Conservation (phyloP, 2,329 filamentous ascomycete species). For the Penicillium brasilianum region DNA sequence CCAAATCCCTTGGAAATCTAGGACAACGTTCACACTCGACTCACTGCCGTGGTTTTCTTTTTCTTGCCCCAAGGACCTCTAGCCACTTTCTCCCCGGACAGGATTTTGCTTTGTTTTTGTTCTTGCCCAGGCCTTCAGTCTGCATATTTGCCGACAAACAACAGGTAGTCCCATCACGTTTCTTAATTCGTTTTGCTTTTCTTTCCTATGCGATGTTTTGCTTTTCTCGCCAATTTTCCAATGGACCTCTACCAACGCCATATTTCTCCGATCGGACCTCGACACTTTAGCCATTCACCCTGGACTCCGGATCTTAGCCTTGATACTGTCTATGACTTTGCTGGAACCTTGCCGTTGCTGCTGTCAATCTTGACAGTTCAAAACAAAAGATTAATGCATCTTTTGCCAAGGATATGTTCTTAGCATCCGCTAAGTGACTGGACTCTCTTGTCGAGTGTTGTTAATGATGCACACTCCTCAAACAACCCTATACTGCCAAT, state of each 20-base stretch:
- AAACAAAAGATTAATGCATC: slow-evolving; percentile 34
- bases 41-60: slow-evolving; percentile 30
- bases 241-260: slow-evolving; percentile 32
- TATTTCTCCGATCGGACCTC: slow-evolving; percentile 17
- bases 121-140: slow-evolving; percentile 34
- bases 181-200: slow-evolving; percentile 29
- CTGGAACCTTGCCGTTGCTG: slow-evolving; percentile 16
- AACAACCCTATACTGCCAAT: slow-evolving; percentile 25
- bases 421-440: slow-evolving; percentile 42
- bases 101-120: slow-evolving; percentile 44
- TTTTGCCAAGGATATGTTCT: slow-evolving; percentile 30
- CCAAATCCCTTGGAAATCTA: slow-evolving; percentile 20
- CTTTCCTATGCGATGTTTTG: slow-evolving; percentile 30
- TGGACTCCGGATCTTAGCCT: slow-evolving; percentile 28
- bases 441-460: slow-evolving; percentile 45
- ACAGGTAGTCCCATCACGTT: slow-evolving; percentile 51
- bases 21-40: slow-evolving; percentile 15
- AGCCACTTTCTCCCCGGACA: slow-evolving; percentile 37
- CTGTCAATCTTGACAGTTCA: slow-evolving; percentile 28
- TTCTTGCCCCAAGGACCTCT: slow-evolving; percentile 36
- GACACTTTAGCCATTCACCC: slow-evolving; percentile 13
- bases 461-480: slow-evolving; percentile 46
- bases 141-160: slow-evolving; percentile 36
- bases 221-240: slow-evolving; percentile 16
- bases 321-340: neutral